Base-by-base conservation (phyloP, 805 yeast species). In the Maudiozyma serrabonitensis region DNA sequence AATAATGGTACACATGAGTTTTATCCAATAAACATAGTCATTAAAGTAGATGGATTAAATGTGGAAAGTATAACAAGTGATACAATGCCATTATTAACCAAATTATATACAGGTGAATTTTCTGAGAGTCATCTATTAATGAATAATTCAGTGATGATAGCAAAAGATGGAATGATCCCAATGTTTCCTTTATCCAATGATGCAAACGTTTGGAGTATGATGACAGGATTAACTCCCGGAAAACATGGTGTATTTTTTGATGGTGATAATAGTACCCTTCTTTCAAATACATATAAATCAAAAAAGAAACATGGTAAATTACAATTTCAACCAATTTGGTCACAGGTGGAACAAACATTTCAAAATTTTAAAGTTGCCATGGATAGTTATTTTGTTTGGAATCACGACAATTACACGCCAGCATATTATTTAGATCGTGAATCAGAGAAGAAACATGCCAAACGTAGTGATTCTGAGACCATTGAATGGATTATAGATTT, bases 41-140 rank as follows among this genome's bases (percentile, higher is more conserved):
- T 90, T 1, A 87, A 96, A 0, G 65, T 91, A 28, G 96, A 87
- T 63, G 96, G 96, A 9, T 84, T 90, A 64, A 95, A 90, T 60
- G 97, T 97, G 2, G 91, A 87, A 59, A 6, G 5, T 15, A 41
- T 25, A 9, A 8, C 82, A 2, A 57, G 75, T 6, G 68, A 71
- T 18, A 59, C 74, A 31, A 90, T 96, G 0, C 98, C 98, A 0
- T 71, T 79, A 37, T 60, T 90, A 62, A 45, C 13, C 38, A 38
- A 28, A 21, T 18, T 45, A 12, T 45, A 38, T 26, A 19, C 11
- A 1, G 45, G 45, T 16, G 23, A 31, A 6, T 9, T 18, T 15
- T 12, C 21, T 11, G 19, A n/a, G 15, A 31, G 35, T 28, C 3
- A 26, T 11, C n/a, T 42, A 18, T 7, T 41, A 23, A 8, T 15